Evolutionary conservation across 352 stramenopile species (phyloP).

Genomic region (Phytophthora pini): DNA sequence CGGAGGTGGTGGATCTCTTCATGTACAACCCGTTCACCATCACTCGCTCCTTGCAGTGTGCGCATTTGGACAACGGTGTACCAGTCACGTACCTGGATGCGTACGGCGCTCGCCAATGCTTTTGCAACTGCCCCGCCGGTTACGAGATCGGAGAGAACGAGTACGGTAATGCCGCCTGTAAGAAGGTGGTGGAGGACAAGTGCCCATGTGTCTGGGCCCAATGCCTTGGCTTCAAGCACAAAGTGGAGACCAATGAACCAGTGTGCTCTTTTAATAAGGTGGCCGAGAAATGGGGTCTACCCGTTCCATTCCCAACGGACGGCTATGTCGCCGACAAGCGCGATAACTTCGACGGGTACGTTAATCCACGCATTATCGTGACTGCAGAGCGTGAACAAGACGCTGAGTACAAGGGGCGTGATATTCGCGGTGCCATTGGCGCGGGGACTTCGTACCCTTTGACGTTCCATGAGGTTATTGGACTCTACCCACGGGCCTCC

Average conservation of each 20-base stretch:
- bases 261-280: conserved; percentile 48
- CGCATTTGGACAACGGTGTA: conserved; percentile 40
- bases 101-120: conserved; percentile 51
- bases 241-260: conserved; percentile 28
- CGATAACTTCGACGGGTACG: conserved; percentile 25
- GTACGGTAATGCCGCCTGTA: conserved; percentile 32
- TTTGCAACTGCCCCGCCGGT: conserved; percentile 56
- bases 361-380: conserved; percentile 29
- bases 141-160: conserved; percentile 29
- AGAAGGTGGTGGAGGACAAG: conserved; percentile 28
- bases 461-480: conserved; percentile 25
- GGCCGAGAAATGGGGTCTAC: conserved; percentile 43
- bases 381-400: conserved; percentile 20
- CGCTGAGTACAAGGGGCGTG: conserved; percentile 26
- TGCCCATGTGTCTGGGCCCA: conserved; percentile 61
- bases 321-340: conserved; percentile 63
- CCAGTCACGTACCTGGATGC: conserved; percentile 55
- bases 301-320: conserved; percentile 59
- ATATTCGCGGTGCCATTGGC: conserved; percentile 20
- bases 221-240: conserved; percentile 33
- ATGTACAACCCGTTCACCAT: conserved; percentile 72
- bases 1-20: conserved; percentile 52
- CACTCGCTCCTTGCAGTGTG: conserved; percentile 45
- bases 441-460: conserved; percentile 4
- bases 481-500: conserved; percentile 4